Percentiles rank a stretch among this genome's conserved stretches.
Evolutionary conservation across 202 grass and related monocot genomes (phyloP).

Genomic region (Brachypodium distachyon): DNA sequence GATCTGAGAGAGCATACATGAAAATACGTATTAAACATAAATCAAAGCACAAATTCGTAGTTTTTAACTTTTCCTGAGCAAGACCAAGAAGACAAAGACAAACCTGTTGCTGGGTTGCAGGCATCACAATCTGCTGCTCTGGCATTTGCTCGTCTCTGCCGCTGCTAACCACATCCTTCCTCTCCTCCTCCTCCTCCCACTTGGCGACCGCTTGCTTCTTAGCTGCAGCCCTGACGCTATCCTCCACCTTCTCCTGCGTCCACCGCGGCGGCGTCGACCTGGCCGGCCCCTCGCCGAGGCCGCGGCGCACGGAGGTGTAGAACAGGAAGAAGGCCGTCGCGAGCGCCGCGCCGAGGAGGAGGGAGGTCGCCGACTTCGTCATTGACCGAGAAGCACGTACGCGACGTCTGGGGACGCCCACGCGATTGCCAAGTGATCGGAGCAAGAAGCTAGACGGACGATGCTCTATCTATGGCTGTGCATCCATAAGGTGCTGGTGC

Average conservation of each 20-base stretch:
- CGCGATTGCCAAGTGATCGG: neutral
- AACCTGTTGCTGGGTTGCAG: neutral
- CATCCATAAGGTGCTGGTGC: neutral
- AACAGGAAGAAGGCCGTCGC: constrained; percentile 46
- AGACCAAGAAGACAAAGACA: neutral
- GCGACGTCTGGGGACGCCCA: too few relatives aligned
- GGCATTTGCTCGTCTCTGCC: neutral
- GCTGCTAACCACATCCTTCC: neutral
- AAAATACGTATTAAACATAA: too few relatives aligned
- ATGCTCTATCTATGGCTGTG: neutral
- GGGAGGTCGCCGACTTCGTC: constrained; percentile 43
- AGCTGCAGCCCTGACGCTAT: neutral
- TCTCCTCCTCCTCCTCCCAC: neutral
- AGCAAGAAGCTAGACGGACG: neutral
- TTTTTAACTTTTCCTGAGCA: neutral
- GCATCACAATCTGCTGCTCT: constrained; percentile 21
- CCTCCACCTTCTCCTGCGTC: neutral
- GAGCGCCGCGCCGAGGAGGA: constrained; percentile 48
- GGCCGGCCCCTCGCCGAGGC: neutral
- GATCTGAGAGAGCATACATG: too few relatives aligned
- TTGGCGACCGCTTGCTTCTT: neutral
- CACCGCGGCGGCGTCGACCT: neutral
- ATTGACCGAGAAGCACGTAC: neutral
- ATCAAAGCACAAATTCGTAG: neutral
- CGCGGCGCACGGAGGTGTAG: constrained; percentile 36